phyloP scores from a whole-genome alignment of 345 rosid species.

The Physaria fendleri region DNA sequence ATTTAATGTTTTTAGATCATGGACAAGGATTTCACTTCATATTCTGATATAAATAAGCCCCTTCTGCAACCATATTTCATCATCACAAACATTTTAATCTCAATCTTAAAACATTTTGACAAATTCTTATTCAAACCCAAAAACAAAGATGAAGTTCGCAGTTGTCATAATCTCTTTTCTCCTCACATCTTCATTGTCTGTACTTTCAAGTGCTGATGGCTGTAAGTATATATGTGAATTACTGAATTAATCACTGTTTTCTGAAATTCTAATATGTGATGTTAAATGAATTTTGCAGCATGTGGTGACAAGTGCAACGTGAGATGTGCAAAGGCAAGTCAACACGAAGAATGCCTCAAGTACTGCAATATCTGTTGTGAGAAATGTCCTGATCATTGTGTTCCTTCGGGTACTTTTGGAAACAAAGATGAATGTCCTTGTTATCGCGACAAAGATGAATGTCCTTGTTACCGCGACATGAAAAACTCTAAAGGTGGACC shows the following conservation, averaged over 20 bases:
- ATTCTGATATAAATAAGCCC: no score
- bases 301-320: slow-evolving; percentile 1
- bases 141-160: neutral
- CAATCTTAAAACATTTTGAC: no score
- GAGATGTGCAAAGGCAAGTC: slow-evolving; percentile 13
- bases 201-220: neutral
- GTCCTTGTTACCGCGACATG: slow-evolving; percentile 15
- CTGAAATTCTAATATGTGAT: neutral
- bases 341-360: slow-evolving; percentile 1
- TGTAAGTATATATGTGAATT: no score
- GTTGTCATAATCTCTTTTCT: slow-evolving; percentile 32
- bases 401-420: slow-evolving; percentile 9
- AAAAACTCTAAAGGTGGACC: neutral
- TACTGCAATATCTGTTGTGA: slow-evolving; percentile 18
- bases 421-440: slow-evolving; percentile 22
- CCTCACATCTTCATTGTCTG: slow-evolving; percentile 36
- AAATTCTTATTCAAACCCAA: neutral
- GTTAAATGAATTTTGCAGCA: neutral
- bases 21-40: no score
- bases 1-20: no score
- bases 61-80: no score
- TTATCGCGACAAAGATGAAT: slow-evolving; percentile 14
- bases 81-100: no score
- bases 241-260: neutral
- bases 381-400: slow-evolving; percentile 19